Evolutionary conservation across 2,329 filamentous ascomycete species (phyloP).

Genomic region (Diaporthe vexans): DNA sequence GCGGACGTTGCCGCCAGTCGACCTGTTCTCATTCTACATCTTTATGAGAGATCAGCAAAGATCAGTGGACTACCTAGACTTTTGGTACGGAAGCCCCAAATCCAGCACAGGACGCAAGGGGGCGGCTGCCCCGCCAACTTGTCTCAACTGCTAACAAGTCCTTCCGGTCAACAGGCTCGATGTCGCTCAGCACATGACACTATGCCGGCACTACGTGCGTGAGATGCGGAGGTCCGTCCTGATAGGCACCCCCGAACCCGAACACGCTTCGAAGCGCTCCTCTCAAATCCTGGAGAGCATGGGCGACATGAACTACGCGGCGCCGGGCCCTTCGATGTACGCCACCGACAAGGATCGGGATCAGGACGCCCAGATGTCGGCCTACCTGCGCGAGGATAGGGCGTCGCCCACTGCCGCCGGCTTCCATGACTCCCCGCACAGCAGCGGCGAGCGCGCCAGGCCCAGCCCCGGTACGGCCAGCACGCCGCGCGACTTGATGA

Average conservation of each 20-base stretch:
- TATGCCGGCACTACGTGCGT: constrained; percentile 96
- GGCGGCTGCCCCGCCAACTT: constrained; percentile 35
- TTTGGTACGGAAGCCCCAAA: constrained; percentile 77
- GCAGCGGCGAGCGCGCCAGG: constrained; percentile 62
- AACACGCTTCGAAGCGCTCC: constrained; percentile 85
- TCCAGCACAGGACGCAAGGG: constrained; percentile 15
- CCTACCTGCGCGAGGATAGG: constrained; percentile 80
- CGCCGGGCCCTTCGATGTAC: constrained; percentile 73
- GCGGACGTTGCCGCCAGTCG: constrained; percentile 93
- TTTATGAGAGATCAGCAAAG: constrained; percentile 99
- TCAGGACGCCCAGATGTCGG: constrained; percentile 91
- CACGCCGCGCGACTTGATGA: constrained; percentile 72
- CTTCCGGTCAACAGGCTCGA: constrained; percentile 79
- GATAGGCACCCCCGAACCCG: constrained; percentile 90
- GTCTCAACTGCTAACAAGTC: constrained; percentile 44
- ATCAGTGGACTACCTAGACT: constrained; percentile 97
- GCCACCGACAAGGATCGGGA: constrained; percentile 80
- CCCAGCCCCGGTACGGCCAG: constrained; percentile 69
- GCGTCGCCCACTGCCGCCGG: constrained; percentile 54
- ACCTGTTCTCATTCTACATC: constrained; percentile 99
- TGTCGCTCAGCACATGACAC: constrained; percentile 98
- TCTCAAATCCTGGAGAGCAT: constrained; percentile 82
- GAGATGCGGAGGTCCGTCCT: constrained; percentile 94
- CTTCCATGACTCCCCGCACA: constrained; percentile 68
- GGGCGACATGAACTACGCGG: constrained; percentile 74